Percentiles rank a stretch among this genome's conserved stretches.
These are phyloP conservation scores for Helichrysum umbraculigerum DNA, from an alignment of 129 eudicot genomes.

Conservation along the genomic window DNA sequence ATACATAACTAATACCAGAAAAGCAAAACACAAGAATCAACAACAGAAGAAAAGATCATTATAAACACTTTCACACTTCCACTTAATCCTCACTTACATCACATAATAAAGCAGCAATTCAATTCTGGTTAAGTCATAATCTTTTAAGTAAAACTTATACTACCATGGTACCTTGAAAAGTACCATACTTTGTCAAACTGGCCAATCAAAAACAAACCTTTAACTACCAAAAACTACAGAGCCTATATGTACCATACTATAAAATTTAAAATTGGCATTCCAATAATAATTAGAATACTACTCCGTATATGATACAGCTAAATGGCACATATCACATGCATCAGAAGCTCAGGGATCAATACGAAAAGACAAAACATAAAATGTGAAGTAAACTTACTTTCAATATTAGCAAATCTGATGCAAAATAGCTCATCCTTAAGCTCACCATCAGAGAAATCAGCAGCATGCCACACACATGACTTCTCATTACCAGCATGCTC, in stretches of 20 bases:
- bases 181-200: too few species aligned
- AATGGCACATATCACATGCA: neutral
- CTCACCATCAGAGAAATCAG: constrained; percentile 81
- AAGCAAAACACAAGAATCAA: neutral
- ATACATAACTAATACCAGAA: neutral
- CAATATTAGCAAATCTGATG: constrained; percentile 64
- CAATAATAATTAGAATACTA: neutral
- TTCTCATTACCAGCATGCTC: constrained; percentile 80
- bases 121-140: neutral
- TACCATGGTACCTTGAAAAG: too few species aligned
- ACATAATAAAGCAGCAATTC: neutral
- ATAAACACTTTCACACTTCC: neutral
- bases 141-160: too few species aligned
- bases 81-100: neutral
- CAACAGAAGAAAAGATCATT: neutral
- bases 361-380: neutral
- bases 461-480: constrained; percentile 87
- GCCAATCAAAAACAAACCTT: neutral
- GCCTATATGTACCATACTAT: neutral
- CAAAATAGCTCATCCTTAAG: constrained; percentile 72
- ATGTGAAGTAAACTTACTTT: constrained; percentile 47
- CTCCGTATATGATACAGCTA: neutral
- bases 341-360: neutral
- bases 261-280: neutral
- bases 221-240: neutral